These are phyloP conservation scores for Pseudogymnoascus sp. DNA, from an alignment of 2,329 filamentous ascomycete species.

Conservation along the genomic window DNA sequence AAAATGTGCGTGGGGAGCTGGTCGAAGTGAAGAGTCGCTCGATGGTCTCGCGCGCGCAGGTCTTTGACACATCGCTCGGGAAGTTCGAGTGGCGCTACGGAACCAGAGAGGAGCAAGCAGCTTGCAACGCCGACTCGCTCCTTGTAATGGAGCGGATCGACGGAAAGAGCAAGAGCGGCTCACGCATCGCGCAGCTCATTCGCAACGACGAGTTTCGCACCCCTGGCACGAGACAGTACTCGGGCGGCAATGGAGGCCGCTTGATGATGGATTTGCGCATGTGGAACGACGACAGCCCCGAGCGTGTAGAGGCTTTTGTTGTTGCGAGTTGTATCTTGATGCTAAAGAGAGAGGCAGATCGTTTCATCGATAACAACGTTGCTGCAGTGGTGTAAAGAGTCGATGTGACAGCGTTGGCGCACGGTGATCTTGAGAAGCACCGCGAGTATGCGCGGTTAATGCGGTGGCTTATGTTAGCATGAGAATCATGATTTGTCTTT, in stretches of 20 bases:
- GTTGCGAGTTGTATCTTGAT: conserved; percentile 14
- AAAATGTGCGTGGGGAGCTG: conserved; percentile 11
- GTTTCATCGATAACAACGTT: conserved; percentile 12
- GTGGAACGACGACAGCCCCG: conserved; percentile 9
- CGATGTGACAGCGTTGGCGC: conserved; percentile 75
- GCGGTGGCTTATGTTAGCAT: conserved; percentile 56
- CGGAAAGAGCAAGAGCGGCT: background rate
- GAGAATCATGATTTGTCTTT: background rate
- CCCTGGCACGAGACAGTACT: conserved; percentile 10
- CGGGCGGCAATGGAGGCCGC: conserved; percentile 15
- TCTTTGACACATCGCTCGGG: conserved; percentile 13
- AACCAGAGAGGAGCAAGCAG: conserved; percentile 12
- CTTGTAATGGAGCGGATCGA: conserved; percentile 13
- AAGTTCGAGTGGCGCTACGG: conserved; percentile 17
- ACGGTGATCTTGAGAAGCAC: conserved; percentile 81
- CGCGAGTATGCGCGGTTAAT: conserved; percentile 81
- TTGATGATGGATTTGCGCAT: conserved; percentile 14
- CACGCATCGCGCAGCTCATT: conserved; percentile 14
- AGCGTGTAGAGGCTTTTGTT: conserved; percentile 14
- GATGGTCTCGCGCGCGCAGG: conserved; percentile 12
- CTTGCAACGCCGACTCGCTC: conserved; percentile 12
- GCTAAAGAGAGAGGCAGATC: conserved; percentile 16
- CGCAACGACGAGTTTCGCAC: conserved; percentile 15
- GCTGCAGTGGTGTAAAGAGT: conserved; percentile 36
- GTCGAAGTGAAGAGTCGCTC: conserved; percentile 14